phyloP scores from a whole-genome alignment of 495 filamentous ascomycete species.

The Astrocystis sublimbata region DNA sequence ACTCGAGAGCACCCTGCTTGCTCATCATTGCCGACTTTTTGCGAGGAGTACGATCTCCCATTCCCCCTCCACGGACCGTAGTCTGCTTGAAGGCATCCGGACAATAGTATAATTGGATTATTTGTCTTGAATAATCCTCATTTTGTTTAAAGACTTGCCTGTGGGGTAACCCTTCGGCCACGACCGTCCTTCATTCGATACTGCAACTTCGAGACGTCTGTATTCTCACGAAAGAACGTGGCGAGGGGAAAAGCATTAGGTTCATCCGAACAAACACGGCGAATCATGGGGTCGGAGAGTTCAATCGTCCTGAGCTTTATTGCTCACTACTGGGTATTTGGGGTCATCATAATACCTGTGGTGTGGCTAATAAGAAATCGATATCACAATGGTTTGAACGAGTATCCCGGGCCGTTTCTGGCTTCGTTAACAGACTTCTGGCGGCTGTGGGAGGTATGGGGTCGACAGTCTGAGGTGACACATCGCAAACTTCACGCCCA shows the following conservation, averaged over 20 bases:
- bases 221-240: background rate
- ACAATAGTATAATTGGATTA: background rate
- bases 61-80: background rate
- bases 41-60: background rate
- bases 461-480: conserved; percentile 62
- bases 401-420: conserved; percentile 66
- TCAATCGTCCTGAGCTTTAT: conserved; percentile 38
- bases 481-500: conserved; percentile 67
- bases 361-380: conserved; percentile 57
- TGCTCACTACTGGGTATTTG: conserved; percentile 51
- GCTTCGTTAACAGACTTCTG: conserved; percentile 69
- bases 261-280: background rate
- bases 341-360: conserved; percentile 32
- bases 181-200: background rate
- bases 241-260: background rate
- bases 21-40: conserved; percentile 1
- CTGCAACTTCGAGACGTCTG: background rate
- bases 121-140: background rate
- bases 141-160: background rate
- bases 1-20: background rate
- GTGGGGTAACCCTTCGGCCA: background rate
- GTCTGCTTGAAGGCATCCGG: background rate
- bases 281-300: conserved; percentile 22
- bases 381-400: conserved; percentile 60
- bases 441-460: conserved; percentile 66